Evolutionary conservation across 352 stramenopile genomes (phyloP), one percentile per base, ranked within the genome.

Genomic region (Globisporangium paddicum): DNA sequence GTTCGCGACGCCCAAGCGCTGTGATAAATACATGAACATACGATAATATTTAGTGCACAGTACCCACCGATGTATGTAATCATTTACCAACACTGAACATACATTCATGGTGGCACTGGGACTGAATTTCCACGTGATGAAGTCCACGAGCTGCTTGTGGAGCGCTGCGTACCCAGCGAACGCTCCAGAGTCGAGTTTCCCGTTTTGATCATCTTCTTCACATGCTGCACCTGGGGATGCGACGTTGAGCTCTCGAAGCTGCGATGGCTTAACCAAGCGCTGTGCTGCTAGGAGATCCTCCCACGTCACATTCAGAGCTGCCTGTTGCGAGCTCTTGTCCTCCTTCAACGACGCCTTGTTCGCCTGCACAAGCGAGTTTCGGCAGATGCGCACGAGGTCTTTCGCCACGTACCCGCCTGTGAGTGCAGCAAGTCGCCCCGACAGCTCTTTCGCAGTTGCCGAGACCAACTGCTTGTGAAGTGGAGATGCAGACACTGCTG

Each of bases 391-490:
- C 18, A 86, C 71, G 4, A 94, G 56, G 44, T 92, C 84, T 58
- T 90, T 90, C 7, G 80, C 79, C 28, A 94, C 77, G 48, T 90
- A 94, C 5, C 84, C 84, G 35, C 80, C 84, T 18, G 82, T 94
- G 13, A 87, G 47, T 1, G 58, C 52, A 6, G 82, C 79, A 13
- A 92, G 30, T n/a, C 79, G 71, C 19, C 61, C 68, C 3, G 78
- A 68, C 19, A 83, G 28, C 14, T n/a, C 6, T 32, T 11, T 38
- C 23, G 21, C 19, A 14, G 30, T 28, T 5, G 40, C 14, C 16
- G 18, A 25, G 8, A 34, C 16, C 4, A 5, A 7, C 26, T 30
- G 3, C 5, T 23, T 14, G 4, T 25, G 28, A 6, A 32, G 6
- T 32, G 6, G 28, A 6, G 28, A 32, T 6, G 28, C 3, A 32